Base-by-base conservation (phyloP, 2,329 filamentous ascomycete genomes). In the Diaporthe batatas region DNA sequence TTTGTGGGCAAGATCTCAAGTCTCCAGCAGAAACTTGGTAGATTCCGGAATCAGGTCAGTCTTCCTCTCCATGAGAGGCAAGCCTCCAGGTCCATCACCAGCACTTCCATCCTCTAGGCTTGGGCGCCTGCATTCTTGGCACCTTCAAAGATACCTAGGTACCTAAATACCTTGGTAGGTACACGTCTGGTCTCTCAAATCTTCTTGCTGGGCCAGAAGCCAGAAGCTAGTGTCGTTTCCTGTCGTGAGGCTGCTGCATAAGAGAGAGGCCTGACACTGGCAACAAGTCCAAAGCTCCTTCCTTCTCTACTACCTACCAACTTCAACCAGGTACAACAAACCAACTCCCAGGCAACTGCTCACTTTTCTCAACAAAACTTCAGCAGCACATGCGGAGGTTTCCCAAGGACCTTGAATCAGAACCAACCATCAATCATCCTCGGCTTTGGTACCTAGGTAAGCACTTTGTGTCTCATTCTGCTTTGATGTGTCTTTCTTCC, bases 371-470 rank as follows among this genome's bases (percentile, higher is more conserved):
- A 29, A 2, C 51, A 57, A 36, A 68, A 68, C 14, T 16, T 32
- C 42, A 49, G n/a, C 10, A 36, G 36, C 36, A 39, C 36, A 39
- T 39, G 36, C 36, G 11, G 36, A 14, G 36, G 2, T 39, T 39
- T 39, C 36, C 36, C 36, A 12, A 12, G 36, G 11, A 29, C 5
- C 29, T 29, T 29, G 29, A 39, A 10, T 12, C 36, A 14, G 36
- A 39, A 18, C n/a, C 53, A 23, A 44, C 3, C 53, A 69, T 47
- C 53, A 57, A 69, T 47, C 53, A 57, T 44, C 34, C 8, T 34
- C 59, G 36, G 14, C 3, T 47, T 18, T 23, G 49, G 51, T 23
- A 54, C 3, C 21, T 18, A 18, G 49, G 51, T 23, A 54, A 36
- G 23, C n/a, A 68, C 11, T 5, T 25, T 12, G 1, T 39, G 21